phyloP scores from a whole-genome alignment of 1,284 basidiomycete genomes.

The Bondarzewia mesenterica region DNA sequence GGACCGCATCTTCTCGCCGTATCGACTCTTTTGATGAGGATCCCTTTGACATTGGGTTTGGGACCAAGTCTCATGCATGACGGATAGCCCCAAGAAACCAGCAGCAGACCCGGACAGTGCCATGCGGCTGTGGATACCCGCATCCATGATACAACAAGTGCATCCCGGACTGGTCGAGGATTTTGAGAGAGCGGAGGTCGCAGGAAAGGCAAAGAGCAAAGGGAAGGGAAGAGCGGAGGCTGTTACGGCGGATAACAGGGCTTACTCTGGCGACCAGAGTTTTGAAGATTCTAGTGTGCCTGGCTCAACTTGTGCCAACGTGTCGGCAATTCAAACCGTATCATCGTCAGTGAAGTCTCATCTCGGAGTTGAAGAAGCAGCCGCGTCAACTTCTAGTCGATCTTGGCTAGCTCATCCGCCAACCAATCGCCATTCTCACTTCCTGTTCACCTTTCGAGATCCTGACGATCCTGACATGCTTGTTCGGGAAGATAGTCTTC shows the following conservation, averaged over 20 bases:
- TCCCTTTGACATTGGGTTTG: slow-evolving; percentile 8
- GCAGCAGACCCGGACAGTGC: slow-evolving; percentile 23
- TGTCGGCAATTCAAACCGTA: no score
- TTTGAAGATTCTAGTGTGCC: no score
- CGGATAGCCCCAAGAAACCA: slow-evolving; percentile 14
- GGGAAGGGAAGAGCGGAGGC: slow-evolving; percentile 13
- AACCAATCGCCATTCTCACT: not conserved
- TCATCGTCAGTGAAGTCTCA: no score
- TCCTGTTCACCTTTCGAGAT: slow-evolving; percentile 19
- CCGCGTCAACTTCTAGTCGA: not conserved
- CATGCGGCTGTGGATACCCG: slow-evolving; percentile 33
- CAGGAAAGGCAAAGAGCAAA: slow-evolving; percentile 11
- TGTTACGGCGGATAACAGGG: not conserved
- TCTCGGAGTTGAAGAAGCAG: no score
- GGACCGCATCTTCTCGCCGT: slow-evolving; percentile 10
- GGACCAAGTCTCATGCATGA: slow-evolving; percentile 4
- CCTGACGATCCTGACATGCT: slow-evolving; percentile 20
- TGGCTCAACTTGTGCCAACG: no score
- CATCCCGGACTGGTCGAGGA: slow-evolving; percentile 32
- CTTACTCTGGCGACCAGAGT: slow-evolving; percentile 6
- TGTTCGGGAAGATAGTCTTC: slow-evolving; percentile 13
- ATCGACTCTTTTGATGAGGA: slow-evolving; percentile 8
- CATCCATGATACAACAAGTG: slow-evolving; percentile 36
- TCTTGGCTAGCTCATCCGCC: not conserved
- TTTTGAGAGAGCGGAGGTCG: slow-evolving; percentile 15